Evolutionary conservation across 1,284 basidiomycete species (phyloP).

Genomic region (Sanghuangporus baumii): DNA sequence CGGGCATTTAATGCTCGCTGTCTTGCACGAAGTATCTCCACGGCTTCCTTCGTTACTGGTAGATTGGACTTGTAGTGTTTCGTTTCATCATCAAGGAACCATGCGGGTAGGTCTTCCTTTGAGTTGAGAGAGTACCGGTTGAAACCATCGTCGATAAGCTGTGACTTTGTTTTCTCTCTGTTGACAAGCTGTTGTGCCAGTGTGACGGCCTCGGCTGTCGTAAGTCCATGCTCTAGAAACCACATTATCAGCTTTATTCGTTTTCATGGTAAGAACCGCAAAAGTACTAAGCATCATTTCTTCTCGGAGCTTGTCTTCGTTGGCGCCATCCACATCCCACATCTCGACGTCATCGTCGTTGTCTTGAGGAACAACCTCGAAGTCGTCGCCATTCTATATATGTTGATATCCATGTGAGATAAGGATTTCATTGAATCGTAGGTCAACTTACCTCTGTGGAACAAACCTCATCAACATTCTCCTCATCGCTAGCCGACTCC

Average conservation of each 20-base stretch:
- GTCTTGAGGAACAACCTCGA: slow-evolving; percentile 70
- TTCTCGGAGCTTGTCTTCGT: slow-evolving; percentile 72
- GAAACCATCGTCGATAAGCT: slow-evolving; percentile 94
- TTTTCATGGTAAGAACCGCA: slow-evolving; percentile 15
- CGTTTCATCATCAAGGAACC: slow-evolving; percentile 97
- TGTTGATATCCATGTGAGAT: background rate
- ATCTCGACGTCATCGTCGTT: slow-evolving; percentile 55
- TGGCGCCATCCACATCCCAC: slow-evolving; percentile 81
- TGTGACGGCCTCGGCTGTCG: slow-evolving; percentile 89
- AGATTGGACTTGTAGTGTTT: slow-evolving; percentile 94
- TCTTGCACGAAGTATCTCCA: slow-evolving; percentile 80
- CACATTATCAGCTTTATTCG: background rate
- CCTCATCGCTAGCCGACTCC: slow-evolving; percentile 25
- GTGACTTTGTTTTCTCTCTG: slow-evolving; percentile 82
- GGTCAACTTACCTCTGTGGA: slow-evolving; percentile 3
- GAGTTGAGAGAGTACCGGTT: slow-evolving; percentile 88
- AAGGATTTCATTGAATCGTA: background rate
- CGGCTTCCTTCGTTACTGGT: slow-evolving; percentile 95
- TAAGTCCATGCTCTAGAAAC: slow-evolving; percentile 71
- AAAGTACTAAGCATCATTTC: slow-evolving; percentile 66
- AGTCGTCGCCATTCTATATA: slow-evolving; percentile 44
- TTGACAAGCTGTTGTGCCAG: slow-evolving; percentile 93
- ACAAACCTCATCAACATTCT: slow-evolving; percentile 27
- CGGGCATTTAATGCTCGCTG: slow-evolving; percentile 94
- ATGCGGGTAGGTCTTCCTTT: slow-evolving; percentile 87